A percentile compares a stretch with the other conserved stretches of the same genome.
These are phyloP conservation scores for Handroanthus guayacan DNA, from an alignment of 257 asterid genomes.

Conservation along the genomic window DNA sequence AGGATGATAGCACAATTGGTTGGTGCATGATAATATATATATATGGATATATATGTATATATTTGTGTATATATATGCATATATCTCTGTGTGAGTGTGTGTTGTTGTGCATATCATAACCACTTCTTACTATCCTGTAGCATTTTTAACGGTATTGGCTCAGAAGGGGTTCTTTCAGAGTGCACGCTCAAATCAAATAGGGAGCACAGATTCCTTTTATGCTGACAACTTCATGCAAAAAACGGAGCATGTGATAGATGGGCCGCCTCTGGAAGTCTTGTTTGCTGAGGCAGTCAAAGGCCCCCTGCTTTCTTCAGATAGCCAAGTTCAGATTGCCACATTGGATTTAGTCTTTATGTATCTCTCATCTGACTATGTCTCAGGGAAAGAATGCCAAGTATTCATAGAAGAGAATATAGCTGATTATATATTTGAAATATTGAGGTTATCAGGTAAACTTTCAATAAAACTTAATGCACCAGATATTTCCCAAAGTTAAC, in stretches of 20 bases:
- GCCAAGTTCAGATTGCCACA: slow-evolving; percentile 83
- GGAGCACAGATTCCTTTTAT: slow-evolving; percentile 50
- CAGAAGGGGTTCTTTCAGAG: slow-evolving; percentile 79
- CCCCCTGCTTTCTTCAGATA: slow-evolving; percentile 92
- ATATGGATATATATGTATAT: slow-evolving; percentile 1
- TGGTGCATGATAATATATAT: slow-evolving; percentile 18
- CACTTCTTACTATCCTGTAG: slow-evolving; percentile 50
- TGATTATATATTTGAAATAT: slow-evolving; percentile 86
- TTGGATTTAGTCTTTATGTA: slow-evolving; percentile 65
- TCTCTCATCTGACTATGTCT: slow-evolving; percentile 61
- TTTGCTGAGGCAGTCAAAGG: slow-evolving; percentile 98
- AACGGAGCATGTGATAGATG: slow-evolving; percentile 53
- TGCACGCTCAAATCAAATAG: slow-evolving; percentile 46
- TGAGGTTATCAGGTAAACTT: slow-evolving; percentile 80
- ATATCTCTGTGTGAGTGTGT: not conserved
- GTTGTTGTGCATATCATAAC: slow-evolving; percentile 21
- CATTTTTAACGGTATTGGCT: slow-evolving; percentile 84
- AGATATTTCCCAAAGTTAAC: slow-evolving; percentile 19
- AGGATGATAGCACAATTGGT: slow-evolving; percentile 17
- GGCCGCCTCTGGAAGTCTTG: slow-evolving; percentile 62
- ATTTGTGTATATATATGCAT: too few relatives aligned
- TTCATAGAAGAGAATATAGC: slow-evolving; percentile 83
- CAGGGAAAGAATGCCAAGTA: slow-evolving; percentile 61
- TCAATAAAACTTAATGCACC: slow-evolving; percentile 27
- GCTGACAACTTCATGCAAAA: slow-evolving; percentile 66